phyloP scores from a whole-genome alignment of 345 rosid species.

The Psidium guajava region DNA sequence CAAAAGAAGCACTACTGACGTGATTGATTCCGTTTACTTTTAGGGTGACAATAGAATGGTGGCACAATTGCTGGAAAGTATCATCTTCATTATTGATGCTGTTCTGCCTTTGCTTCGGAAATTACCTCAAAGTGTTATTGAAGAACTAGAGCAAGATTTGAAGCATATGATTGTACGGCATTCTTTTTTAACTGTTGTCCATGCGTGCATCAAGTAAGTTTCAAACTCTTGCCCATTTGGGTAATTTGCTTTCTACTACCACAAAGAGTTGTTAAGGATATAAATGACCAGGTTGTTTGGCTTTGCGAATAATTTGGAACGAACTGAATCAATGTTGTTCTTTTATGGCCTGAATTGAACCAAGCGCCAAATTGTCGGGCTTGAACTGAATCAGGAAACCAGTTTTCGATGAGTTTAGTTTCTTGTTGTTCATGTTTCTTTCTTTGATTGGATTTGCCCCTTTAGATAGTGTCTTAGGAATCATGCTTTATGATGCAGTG shows the following conservation, averaged over 20 bases:
- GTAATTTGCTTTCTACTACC: not conserved
- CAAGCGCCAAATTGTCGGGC: not conserved
- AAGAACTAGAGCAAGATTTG: conserved; percentile 95
- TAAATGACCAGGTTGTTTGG: not conserved
- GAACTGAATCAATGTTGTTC: not conserved
- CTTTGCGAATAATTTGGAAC: not conserved
- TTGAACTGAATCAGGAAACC: not conserved
- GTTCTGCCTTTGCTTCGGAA: conserved; percentile 80
- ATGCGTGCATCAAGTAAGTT: conserved; percentile 90
- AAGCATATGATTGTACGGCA: conserved; percentile 92
- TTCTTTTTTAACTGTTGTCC: conserved; percentile 94
- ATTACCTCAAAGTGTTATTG: conserved; percentile 61
- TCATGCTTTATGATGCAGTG: not conserved
- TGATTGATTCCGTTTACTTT: conserved; percentile 9
- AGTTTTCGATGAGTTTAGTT: not conserved
- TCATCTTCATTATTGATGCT: conserved; percentile 80
- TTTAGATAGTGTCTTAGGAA: not conserved
- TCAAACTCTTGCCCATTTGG: not conserved
- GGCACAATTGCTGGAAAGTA: conserved; percentile 91
- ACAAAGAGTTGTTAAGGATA: not conserved
- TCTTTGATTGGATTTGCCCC: not conserved
- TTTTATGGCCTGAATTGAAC: not conserved
- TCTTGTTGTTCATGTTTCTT: not conserved
- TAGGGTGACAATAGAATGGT: conserved; percentile 83
- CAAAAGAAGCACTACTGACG: not conserved